Evolutionary conservation across 2,329 filamentous ascomycete genomes (phyloP), one percentile per base, ranked within the genome.

Genomic region (Teratosphaeria nubilosa): DNA sequence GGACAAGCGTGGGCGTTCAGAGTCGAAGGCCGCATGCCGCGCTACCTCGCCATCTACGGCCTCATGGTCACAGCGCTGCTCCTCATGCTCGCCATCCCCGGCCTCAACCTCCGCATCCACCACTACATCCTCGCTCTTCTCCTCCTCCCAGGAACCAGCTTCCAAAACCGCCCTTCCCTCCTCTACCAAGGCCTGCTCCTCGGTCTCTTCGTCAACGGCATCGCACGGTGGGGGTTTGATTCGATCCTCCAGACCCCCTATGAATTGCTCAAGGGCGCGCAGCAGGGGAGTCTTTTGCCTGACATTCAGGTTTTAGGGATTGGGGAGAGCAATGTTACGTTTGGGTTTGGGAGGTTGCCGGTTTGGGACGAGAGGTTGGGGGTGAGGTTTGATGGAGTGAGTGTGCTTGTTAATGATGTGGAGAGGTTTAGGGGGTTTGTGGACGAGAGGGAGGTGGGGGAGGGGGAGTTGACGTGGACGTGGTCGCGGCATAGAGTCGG

Each of bases 221-320:
- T 95, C 60, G 92, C 91, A 3, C 82, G 92, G 51, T 97, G 94
- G 94, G 91, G 91, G 0, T 99, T 95, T 71, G 91, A 90, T 61
- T 82, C 87, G 0, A 84, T 99, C 53, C 81, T 99, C 16, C 86
- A 99, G 74, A 97, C 94, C 0, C 83, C 88, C 0, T 80, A 74
- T 0, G 84, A 85, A 0, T 75, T 99, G 25, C 84, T 85, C 56
- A 85, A 75, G 32, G 76, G 78, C 51, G 73, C 73, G 0, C 74
- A 74, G n/a, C 65, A 74, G 25, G 83, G 83, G 11, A 85, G 84
- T 0, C 74, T 82, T 0, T 77, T 94, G 1, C 90, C 78, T 1
- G 48, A 66, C 1, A 70, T 80, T 32, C 70, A 72, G 0, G 75
- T 78, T 20, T 70, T 75, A 79, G 50, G 74, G 63, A 25, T 65